phyloP scores from a whole-genome alignment of 306 rosid species.

The Quercus wislizeni region DNA sequence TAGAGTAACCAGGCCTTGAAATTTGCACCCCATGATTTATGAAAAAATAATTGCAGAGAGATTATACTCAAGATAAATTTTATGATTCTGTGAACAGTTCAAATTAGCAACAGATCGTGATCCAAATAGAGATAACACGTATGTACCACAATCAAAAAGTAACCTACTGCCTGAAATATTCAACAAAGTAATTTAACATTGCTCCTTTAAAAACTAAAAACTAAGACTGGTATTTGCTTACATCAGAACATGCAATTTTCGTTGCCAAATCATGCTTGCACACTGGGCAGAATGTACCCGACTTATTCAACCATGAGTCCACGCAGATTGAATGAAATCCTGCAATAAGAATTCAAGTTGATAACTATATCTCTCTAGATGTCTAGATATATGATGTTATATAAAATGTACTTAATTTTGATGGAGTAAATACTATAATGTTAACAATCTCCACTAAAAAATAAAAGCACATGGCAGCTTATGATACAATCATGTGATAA shows the following conservation, averaged over 20 bases:
- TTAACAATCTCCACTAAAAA: background rate
- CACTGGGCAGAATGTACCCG: conserved; percentile 40
- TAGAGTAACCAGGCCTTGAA: background rate
- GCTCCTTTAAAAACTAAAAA: background rate
- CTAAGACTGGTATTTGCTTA: conserved; percentile 8
- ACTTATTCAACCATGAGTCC: conserved; percentile 40
- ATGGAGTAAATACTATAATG: background rate
- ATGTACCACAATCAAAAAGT: background rate
- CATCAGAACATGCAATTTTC: conserved; percentile 27
- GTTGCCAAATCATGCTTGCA: conserved; percentile 39
- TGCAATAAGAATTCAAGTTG: conserved; percentile 20
- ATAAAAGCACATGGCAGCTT: background rate
- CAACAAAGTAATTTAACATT: background rate
- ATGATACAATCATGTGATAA: background rate
- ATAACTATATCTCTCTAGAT: background rate
- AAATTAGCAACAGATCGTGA: background rate
- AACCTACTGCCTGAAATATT: background rate
- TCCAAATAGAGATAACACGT: background rate
- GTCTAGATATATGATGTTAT: background rate
- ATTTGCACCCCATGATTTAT: background rate
- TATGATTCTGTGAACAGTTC: background rate
- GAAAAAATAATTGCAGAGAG: background rate
- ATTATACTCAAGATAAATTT: background rate
- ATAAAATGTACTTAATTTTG: background rate
- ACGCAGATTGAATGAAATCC: conserved; percentile 42